A percentile compares a stretch with the other conserved stretches of the same genome.
These are phyloP conservation scores for Podospora comata DNA, from an alignment of 495 filamentous ascomycete species.

Conservation along the genomic window DNA sequence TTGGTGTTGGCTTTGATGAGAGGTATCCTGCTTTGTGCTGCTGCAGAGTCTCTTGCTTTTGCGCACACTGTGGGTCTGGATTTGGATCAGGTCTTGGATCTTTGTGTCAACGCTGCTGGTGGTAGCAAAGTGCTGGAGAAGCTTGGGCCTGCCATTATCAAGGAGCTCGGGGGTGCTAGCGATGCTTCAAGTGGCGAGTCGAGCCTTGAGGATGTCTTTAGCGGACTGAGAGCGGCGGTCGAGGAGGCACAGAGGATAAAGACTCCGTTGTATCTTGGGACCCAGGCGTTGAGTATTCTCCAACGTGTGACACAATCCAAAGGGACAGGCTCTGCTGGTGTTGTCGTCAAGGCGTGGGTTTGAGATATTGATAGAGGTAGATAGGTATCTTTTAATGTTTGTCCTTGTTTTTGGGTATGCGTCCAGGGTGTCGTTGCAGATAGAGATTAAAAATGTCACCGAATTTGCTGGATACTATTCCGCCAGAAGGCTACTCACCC, in stretches of 20 bases:
- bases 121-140: conserved; percentile 59
- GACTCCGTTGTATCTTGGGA: conserved; percentile 40
- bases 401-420: not conserved
- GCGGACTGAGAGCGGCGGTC: conserved; percentile 49
- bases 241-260: conserved; percentile 49
- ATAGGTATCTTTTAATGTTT: not conserved
- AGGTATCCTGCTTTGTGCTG: conserved; percentile 62
- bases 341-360: conserved; percentile 42
- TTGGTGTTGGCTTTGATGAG: conserved; percentile 59
- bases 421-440: not conserved
- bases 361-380: not conserved
- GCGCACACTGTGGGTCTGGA: conserved; percentile 61
- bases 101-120: conserved; percentile 70
- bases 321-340: conserved; percentile 21
- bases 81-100: conserved; percentile 59
- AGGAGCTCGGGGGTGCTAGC: conserved; percentile 32
- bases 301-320: conserved; percentile 27
- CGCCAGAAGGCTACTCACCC: too few relatives aligned
- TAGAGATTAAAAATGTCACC: not conserved
- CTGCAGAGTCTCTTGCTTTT: conserved; percentile 65
- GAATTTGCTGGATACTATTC: too few relatives aligned
- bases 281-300: conserved; percentile 38
- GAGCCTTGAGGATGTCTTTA: conserved; percentile 42
- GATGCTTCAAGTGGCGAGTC: conserved; percentile 15
- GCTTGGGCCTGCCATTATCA: conserved; percentile 56